Evolutionary conservation across 78 protist genomes (phyloP), one percentile per base, ranked within the genome.

Genomic region (Thecamonas trahens): DNA sequence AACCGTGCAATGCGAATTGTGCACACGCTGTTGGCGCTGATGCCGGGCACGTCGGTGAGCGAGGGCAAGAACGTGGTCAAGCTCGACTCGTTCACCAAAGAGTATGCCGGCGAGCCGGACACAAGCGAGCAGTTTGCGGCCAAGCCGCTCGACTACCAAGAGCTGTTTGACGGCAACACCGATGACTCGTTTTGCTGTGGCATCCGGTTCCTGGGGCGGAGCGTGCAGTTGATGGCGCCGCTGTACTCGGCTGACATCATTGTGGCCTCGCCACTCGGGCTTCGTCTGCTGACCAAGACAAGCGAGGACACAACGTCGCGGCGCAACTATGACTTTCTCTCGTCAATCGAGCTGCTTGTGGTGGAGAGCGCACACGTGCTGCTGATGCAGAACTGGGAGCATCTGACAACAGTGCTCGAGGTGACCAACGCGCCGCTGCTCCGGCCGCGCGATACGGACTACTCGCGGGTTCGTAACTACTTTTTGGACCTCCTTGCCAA

Each of bases 371-470:
- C 82, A 9, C 82, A 84, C 22, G 54, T 74, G 29, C 29, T 88
- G 22, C 50, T 49, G 39, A 86, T 87, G 91, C 95, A 90, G 64
- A 90, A 90, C 67, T 85, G 91, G 91, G 91, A 84, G 57, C 92
- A 90, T 50, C 44, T 87, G n/a, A 53, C 68, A 6, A 28, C 15
- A 29, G 29, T 76, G 11, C 64, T 90, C 47, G 71, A 26, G 9
- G 31, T 31, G 20, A 18, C 71, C 24, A 89, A 90, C 70, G 31
- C 1, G 31, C 37, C 39, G 52, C 93, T 88, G 31, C 37, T 1
- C 18, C 0, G 40, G 29, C 31, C 61, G 54, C 82, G 57, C 61
- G 60, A 64, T 29, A 73, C 83, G 22, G 92, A 86, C 65, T 84
- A 86, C 39, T 60, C 78, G 22, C 67, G 79, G 22, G 52, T 74